Percentiles rank a stretch among this genome's conserved stretches.
phyloP scores from a whole-genome alignment of 1,139 yeast species.

The Pichia sp. region DNA sequence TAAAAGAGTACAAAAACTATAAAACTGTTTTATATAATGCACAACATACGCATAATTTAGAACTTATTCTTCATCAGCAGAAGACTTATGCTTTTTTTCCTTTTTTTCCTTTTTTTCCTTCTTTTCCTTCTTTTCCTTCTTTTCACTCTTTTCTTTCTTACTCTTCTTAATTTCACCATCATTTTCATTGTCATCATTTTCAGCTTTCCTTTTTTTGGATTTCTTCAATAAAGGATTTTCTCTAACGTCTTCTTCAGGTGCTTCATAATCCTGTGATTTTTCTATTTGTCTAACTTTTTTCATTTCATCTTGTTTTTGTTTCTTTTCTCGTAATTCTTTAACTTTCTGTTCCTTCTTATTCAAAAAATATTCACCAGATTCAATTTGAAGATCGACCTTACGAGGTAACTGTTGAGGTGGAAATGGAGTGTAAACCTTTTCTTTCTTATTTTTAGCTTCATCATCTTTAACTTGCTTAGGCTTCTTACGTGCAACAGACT shows the following conservation, averaged over 20 bases:
- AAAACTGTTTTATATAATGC: neutral
- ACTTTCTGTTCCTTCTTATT: slow-evolving; percentile 75
- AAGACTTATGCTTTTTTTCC: slow-evolving; percentile 18
- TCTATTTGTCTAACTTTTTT: slow-evolving; percentile 62
- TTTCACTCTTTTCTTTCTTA: slow-evolving; percentile 15
- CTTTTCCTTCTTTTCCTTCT: slow-evolving; percentile 26
- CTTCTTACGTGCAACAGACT: slow-evolving; percentile 90
- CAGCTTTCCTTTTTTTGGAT: slow-evolving; percentile 23
- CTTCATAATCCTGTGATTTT: slow-evolving; percentile 70
- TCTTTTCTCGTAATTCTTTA: slow-evolving; percentile 69
- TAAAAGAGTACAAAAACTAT: neutral
- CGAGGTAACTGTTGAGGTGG: slow-evolving; percentile 98
- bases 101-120: slow-evolving; percentile 25
- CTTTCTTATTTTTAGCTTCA: slow-evolving; percentile 44
- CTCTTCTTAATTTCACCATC: slow-evolving; percentile 10
- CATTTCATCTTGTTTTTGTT: slow-evolving; percentile 68
- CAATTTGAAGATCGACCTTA: slow-evolving; percentile 95
- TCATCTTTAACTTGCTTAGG: slow-evolving; percentile 52
- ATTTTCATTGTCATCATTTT: slow-evolving; percentile 18
- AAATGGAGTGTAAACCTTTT: slow-evolving; percentile 95
- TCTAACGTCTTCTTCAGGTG: slow-evolving; percentile 62
- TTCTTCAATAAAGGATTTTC: slow-evolving; percentile 29
- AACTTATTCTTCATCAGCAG: neutral
- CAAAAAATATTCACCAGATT: slow-evolving; percentile 96
- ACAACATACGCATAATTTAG: neutral